Percentiles rank a stretch among this genome's conserved stretches.
phyloP scores from a whole-genome alignment of 352 stramenopile species.

The Phytophthora tentaculata region DNA sequence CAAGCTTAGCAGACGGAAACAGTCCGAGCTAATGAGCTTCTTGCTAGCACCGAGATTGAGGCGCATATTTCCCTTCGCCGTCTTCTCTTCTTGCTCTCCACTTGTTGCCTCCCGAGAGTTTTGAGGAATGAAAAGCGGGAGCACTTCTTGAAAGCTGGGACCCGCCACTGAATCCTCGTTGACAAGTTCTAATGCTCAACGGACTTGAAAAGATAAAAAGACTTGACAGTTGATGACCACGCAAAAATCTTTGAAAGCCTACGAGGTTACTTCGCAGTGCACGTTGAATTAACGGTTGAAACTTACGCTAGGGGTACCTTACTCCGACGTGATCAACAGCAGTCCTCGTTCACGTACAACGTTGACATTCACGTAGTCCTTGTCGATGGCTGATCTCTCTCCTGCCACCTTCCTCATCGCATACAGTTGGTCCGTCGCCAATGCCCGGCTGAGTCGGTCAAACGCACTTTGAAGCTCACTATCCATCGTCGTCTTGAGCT shows the following conservation, averaged over 20 bases:
- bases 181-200: not conserved
- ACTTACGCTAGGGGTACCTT: not conserved
- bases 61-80: conserved; percentile 15
- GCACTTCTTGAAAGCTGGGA: conserved; percentile 8
- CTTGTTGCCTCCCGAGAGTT: conserved; percentile 18
- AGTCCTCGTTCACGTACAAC: not conserved
- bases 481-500: conserved; percentile 12
- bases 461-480: conserved; percentile 24
- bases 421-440: conserved; percentile 30
- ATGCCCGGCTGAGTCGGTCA: conserved; percentile 21
- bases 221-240: conserved; percentile 12
- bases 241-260: conserved; percentile 12
- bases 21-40: conserved; percentile 39
- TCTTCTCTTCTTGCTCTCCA: conserved; percentile 5
- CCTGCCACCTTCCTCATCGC: conserved; percentile 16
- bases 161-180: not conserved
- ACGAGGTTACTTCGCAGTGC: not conserved
- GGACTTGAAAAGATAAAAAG: not conserved
- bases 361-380: conserved; percentile 7
- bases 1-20: conserved; percentile 66
- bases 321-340: conserved; percentile 1
- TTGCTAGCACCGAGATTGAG: conserved; percentile 18
- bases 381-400: not conserved
- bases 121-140: conserved; percentile 16
- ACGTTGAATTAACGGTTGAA: not conserved